These are phyloP conservation scores for Botrytis fabae DNA, from an alignment of 2,329 filamentous ascomycete species.

Conservation along the genomic window DNA sequence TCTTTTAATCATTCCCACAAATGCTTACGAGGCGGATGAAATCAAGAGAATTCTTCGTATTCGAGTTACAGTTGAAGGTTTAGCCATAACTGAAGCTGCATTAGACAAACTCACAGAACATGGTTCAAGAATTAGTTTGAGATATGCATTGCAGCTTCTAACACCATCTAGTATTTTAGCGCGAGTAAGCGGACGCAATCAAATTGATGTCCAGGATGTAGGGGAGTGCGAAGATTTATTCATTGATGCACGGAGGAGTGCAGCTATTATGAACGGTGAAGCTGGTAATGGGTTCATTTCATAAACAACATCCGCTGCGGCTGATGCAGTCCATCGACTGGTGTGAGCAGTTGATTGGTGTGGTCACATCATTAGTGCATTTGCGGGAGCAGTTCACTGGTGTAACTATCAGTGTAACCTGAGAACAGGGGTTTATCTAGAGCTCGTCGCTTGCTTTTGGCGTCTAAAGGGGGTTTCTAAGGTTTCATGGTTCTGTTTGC, in stretches of 20 bases:
- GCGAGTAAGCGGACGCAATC: slow-evolving; percentile 73
- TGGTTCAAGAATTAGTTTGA: slow-evolving; percentile 83
- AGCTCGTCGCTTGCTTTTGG: slow-evolving; percentile 26
- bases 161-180: slow-evolving; percentile 71
- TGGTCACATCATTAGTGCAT: not conserved
- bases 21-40: slow-evolving; percentile 82
- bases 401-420: not conserved
- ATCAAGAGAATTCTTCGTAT: slow-evolving; percentile 90
- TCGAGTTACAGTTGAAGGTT: slow-evolving; percentile 77
- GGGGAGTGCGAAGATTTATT: slow-evolving; percentile 82
- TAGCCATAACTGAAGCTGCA: slow-evolving; percentile 77
- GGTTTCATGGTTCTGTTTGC: slow-evolving; percentile 24
- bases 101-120: slow-evolving; percentile 84
- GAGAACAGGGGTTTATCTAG: slow-evolving; percentile 23
- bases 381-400: not conserved
- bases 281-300: slow-evolving; percentile 59
- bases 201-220: slow-evolving; percentile 77
- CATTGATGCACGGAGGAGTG: slow-evolving; percentile 78
- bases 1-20: slow-evolving; percentile 93
- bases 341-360: slow-evolving; percentile 6
- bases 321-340: slow-evolving; percentile 14
- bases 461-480: slow-evolving; percentile 22
- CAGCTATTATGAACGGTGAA: slow-evolving; percentile 64
- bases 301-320: slow-evolving; percentile 28
- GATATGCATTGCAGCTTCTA: slow-evolving; percentile 90